Conservation (phyloP, 371 early-diverging fungal species). For the Modicella reniformis region DNA sequence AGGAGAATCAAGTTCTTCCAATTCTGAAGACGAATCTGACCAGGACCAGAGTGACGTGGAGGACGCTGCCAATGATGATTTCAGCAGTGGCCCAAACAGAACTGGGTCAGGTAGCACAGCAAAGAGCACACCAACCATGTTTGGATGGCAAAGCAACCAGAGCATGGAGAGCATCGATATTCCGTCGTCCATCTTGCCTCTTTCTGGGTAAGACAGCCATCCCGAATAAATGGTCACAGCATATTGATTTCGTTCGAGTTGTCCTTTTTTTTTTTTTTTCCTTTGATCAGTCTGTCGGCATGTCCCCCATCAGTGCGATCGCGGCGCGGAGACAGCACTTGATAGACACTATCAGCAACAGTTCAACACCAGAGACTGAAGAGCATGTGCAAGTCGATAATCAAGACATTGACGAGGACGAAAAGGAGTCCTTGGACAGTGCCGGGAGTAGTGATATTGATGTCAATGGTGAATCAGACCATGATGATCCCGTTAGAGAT, state of each 20-base stretch:
- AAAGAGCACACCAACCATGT: conserved; percentile 17
- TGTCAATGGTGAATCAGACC: not conserved
- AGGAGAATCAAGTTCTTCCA: conserved; percentile 10
- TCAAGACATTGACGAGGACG: conserved; percentile 36
- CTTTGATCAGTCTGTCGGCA: not conserved
- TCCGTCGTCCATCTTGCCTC: conserved; percentile 18
- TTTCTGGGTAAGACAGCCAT: not conserved
- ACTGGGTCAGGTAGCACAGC: not conserved
- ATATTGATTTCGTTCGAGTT: too few relatives aligned
- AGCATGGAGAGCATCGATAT: conserved; percentile 36
- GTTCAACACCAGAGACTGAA: conserved; percentile 25
- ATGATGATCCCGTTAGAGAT: conserved; percentile 9
- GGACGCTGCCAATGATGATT: conserved; percentile 6
- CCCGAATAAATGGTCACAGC: too few relatives aligned
- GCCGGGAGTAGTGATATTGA: conserved; percentile 16
- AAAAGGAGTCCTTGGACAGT: conserved; percentile 38
- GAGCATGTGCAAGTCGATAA: conserved; percentile 40
- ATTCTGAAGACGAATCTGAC: conserved; percentile 13
- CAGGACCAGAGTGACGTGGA: conserved; percentile 2
- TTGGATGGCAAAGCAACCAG: conserved; percentile 28
- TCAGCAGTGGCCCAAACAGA: not conserved
- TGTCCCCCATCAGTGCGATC: conserved; percentile 47
- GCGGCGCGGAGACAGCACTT: conserved; percentile 41
- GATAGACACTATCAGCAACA: conserved; percentile 5
- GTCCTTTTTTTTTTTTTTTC: too few relatives aligned